Base-by-base conservation (phyloP, 108 stramenopile species). In the Conticribra guillardii region DNA sequence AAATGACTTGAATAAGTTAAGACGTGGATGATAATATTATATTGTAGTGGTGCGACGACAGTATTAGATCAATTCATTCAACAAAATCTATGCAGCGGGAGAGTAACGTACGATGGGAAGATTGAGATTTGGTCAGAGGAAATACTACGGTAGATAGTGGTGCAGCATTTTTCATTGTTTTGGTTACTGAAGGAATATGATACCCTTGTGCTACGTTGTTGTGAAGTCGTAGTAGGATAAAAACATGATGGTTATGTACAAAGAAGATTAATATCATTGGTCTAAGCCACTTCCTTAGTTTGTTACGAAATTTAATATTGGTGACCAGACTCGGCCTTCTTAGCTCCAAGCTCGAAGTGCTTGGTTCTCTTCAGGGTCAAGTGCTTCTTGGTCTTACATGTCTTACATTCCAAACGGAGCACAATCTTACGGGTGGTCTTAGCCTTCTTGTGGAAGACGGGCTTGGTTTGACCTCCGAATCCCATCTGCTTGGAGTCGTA, bases 401-500 rank as follows among this genome's bases (percentile, higher is more conserved):
- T 92, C 95, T 99, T 99, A 87, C 99, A 99, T 88, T 99, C 99
- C 64, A 99, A 79, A 75, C 99, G 92, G 21, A 99, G 84, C 33
- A 96, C 96, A 71, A 99, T 82, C 95, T 99, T 99, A 93, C 98
- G 94, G n/a, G 99, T 99, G 47, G 99, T 99, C 96, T 99, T 99
- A 69, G 99, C 99, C 96, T 99, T 99, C 87, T 99, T 99, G 97
- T 99, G 99, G 81, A 99, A 99, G 66, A 99, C 96, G 58, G 99
- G 99, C 97, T 99, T 99, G 74, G 99, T 99, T 85, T 99, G 99
- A 50, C 99, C 99, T 64, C 99, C 99, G 84, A 97, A 99, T 44
- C 99, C 99, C 96, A 92, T 97, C 87, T 99, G 99, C 90, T 99
- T 99, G 76, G 91, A 86, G 75, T 99, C 99, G 78, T 99, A 99